Evolutionary conservation across 2,329 filamentous ascomycete species (phyloP).

Genomic region (Magnaporthales sp.): DNA sequence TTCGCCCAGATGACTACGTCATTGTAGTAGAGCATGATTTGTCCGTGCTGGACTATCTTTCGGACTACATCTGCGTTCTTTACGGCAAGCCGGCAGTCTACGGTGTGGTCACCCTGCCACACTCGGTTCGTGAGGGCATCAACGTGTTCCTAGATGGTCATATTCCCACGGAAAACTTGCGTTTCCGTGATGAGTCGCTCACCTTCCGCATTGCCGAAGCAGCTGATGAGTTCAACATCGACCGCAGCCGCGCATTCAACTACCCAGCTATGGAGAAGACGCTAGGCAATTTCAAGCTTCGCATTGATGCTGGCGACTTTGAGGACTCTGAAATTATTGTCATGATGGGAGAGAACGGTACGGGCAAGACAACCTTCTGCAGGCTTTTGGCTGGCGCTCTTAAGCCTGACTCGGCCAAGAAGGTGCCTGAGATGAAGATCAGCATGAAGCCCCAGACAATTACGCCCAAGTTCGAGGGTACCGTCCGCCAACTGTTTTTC

Average conservation of each 20-base stretch:
- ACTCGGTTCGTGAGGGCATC: conserved; percentile 97
- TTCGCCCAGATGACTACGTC: conserved; percentile 85
- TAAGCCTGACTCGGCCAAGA: conserved; percentile 74
- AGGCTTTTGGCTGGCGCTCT: conserved; percentile 87
- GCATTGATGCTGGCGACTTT: conserved; percentile 75
- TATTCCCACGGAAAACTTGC: conserved; percentile 95
- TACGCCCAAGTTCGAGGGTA: conserved; percentile 95
- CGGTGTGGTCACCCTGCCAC: conserved; percentile 91
- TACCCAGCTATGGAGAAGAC: conserved; percentile 94
- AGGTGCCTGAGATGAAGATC: conserved; percentile 90
- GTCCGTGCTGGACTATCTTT: conserved; percentile 96
- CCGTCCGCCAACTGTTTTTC: conserved; percentile 96
- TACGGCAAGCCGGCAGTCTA: conserved; percentile 95
- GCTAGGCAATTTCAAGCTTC: conserved; percentile 77
- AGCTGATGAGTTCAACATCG: conserved; percentile 76
- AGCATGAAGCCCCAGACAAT: conserved; percentile 99
- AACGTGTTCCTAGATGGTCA: conserved; percentile 98
- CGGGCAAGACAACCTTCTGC: conserved; percentile 96
- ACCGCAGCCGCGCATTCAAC: conserved; percentile 75
- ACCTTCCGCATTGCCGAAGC: conserved; percentile 92
- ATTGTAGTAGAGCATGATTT: conserved; percentile 99
- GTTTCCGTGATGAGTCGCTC: conserved; percentile 93
- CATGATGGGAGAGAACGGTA: conserved; percentile 99
- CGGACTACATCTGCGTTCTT: conserved; percentile 94
- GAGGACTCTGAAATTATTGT: conserved; percentile 98